Evolutionary conservation across 306 rosid genomes (phyloP), one percentile per base, ranked within the genome.

Genomic region (Trifolium repens): DNA sequence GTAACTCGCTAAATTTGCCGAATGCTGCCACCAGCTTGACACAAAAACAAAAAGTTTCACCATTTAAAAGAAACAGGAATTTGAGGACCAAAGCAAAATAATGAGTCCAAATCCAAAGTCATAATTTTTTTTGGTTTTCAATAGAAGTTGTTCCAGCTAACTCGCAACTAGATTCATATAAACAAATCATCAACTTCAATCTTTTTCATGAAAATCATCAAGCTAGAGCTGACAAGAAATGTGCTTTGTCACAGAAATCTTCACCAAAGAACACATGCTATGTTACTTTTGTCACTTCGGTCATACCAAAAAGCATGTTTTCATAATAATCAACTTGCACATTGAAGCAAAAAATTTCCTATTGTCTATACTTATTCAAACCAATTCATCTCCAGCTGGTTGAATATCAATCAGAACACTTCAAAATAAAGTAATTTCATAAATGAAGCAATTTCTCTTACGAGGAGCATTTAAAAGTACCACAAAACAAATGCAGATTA

Each of bases 1-100:
- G 66, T 91, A 94, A 84, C 96, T 89, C 19, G 97, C 97, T 75
- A 89, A 86, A 88, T 91, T 91, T 61, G 90, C 91, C 1, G 97
- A 93, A 74, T 94, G 93, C 78, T 90, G 97, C 97, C 98, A 94
- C 97, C 98, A 94, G 87, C 98, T 94, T 89, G 81, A 89, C 84
- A 90, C 85, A 80, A 73, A 87, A 87, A 90, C 67, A 79, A 85
- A 76, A 84, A 26, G 77, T 85, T 79, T 72, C 78, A 88, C 84
- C 82, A 86, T 72, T 78, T 77, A 52, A 76, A 78, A 84, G 84
- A 78, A 78, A 84, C 60, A 63, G 24, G 71, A 80, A 61, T 79
- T 39, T 80, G 71, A 78, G 64, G 72, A 61, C 59, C 68, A 57
- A 60, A 32, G 71, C 61, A 57, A 68, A 24, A 79, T 13, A 34